Conservation (phyloP, 2,329 filamentous ascomycete genomes). For the Cordyceps javanica region DNA sequence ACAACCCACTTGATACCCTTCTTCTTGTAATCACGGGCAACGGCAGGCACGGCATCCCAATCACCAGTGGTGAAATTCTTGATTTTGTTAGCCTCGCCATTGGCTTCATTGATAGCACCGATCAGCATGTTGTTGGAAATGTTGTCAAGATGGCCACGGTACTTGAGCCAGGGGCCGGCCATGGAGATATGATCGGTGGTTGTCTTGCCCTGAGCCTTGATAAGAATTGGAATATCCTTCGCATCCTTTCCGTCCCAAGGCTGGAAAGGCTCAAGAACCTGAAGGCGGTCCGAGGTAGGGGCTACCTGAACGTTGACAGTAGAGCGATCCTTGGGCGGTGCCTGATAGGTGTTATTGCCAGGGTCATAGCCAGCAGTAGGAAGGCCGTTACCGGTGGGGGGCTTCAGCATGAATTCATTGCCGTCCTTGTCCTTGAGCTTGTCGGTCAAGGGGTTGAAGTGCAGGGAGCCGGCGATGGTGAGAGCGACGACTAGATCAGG, state of each 20-base stretch:
- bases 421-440: constrained; percentile 90
- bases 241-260: constrained; percentile 92
- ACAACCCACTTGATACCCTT: constrained; percentile 97
- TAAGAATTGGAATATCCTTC: constrained; percentile 77
- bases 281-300: constrained; percentile 87
- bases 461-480: constrained; percentile 73
- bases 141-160: constrained; percentile 98
- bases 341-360: constrained; percentile 91
- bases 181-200: constrained; percentile 97
- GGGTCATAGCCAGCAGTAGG: constrained; percentile 80
- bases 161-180: constrained; percentile 96
- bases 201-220: constrained; percentile 95
- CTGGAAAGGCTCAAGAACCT: constrained; percentile 79
- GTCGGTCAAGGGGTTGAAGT: constrained; percentile 94
- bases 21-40: constrained; percentile 97
- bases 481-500: constrained; percentile 85
- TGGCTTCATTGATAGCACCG: constrained; percentile 91
- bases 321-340: constrained; percentile 73
- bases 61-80: constrained; percentile 82
- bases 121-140: constrained; percentile 99
- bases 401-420: constrained; percentile 85
- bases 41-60: constrained; percentile 82
- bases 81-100: constrained; percentile 96
- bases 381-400: constrained; percentile 75
- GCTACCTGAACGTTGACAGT: constrained; percentile 74